A percentile compares a stretch with the other conserved stretches of the same genome.
phyloP scores from a whole-genome alignment of 2,329 filamentous ascomycete species.

The Nemania serpens region DNA sequence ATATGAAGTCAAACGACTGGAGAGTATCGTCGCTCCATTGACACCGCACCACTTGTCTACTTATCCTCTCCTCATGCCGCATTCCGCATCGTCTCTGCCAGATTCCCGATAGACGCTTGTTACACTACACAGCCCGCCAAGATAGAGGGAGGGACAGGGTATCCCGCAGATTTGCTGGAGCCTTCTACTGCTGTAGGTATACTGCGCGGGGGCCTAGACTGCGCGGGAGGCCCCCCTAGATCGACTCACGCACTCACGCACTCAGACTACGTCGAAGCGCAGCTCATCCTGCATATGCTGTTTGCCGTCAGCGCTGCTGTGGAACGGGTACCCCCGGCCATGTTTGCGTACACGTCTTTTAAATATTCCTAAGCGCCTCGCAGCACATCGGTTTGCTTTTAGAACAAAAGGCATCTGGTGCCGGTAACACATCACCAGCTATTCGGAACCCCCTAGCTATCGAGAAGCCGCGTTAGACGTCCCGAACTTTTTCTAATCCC shows the following conservation, averaged over 20 bases:
- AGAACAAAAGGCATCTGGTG: not conserved
- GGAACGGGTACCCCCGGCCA: conserved; percentile 12
- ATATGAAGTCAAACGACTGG: not conserved
- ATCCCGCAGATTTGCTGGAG: not conserved
- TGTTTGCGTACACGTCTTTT: conserved; percentile 7
- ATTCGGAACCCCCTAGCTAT: not conserved
- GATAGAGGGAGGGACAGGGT: not conserved
- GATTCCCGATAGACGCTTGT: not conserved
- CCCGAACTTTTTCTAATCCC: not conserved
- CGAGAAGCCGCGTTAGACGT: not conserved
- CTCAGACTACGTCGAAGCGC: conserved; percentile 28
- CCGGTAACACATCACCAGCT: conserved; percentile 2
- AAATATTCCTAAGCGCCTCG: conserved; percentile 18
- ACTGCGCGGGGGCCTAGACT: not conserved
- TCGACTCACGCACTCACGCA: conserved; percentile 19
- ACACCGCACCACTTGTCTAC: not conserved
- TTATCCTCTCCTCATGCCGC: not conserved
- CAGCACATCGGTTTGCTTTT: conserved; percentile 2
- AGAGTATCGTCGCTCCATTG: not conserved
- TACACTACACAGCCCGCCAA: not conserved
- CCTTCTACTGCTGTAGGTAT: not conserved
- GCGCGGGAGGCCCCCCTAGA: conserved; percentile 25
- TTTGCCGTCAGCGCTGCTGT: conserved; percentile 10
- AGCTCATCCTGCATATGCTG: conserved; percentile 25
- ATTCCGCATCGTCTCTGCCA: not conserved